These are phyloP conservation scores for Phytophthora ramorum DNA, from an alignment of 352 stramenopile genomes.

Conservation along the genomic window DNA sequence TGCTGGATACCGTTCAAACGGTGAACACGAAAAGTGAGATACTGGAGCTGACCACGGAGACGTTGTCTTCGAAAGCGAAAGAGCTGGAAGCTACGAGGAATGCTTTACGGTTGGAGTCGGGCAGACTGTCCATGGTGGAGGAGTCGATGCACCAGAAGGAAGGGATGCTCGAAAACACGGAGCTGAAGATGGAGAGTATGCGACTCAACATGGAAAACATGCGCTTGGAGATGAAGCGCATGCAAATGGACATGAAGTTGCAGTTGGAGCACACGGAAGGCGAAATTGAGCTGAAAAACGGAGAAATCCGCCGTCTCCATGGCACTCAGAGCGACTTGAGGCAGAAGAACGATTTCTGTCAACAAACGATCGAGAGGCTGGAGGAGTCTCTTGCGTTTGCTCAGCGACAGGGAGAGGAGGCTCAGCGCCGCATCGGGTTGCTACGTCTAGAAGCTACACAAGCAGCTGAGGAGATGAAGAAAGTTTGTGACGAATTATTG, in stretches of 20 bases:
- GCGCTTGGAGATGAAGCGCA: slow-evolving; percentile 69
- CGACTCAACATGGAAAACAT: slow-evolving; percentile 61
- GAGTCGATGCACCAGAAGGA: slow-evolving; percentile 72
- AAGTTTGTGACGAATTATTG: slow-evolving; percentile 38
- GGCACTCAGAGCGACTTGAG: slow-evolving; percentile 58
- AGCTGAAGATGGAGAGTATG: slow-evolving; percentile 73
- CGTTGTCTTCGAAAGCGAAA: slow-evolving; percentile 62
- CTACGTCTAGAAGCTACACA: slow-evolving; percentile 59
- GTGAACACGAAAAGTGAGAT: slow-evolving; percentile 73
- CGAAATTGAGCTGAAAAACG: slow-evolving; percentile 80
- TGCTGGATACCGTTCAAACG: slow-evolving; percentile 63
- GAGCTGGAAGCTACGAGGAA: slow-evolving; percentile 67
- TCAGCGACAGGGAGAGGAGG: slow-evolving; percentile 57
- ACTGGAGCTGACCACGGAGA: slow-evolving; percentile 66
- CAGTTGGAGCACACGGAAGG: slow-evolving; percentile 68
- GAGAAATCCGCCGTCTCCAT: slow-evolving; percentile 67
- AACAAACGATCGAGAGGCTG: slow-evolving; percentile 56
- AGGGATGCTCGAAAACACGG: slow-evolving; percentile 64
- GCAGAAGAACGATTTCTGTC: slow-evolving; percentile 60
- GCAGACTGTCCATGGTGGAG: slow-evolving; percentile 58
- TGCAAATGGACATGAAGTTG: slow-evolving; percentile 81
- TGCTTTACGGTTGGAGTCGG: slow-evolving; percentile 62
- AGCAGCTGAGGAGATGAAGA: slow-evolving; percentile 41
- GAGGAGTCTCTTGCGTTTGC: slow-evolving; percentile 45
- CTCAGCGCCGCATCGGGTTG: slow-evolving; percentile 55